A percentile compares a stretch with the other conserved stretches of the same genome.
Evolutionary conservation across 2,329 filamentous ascomycete species (phyloP).

Genomic region (Tothia fuscella): DNA sequence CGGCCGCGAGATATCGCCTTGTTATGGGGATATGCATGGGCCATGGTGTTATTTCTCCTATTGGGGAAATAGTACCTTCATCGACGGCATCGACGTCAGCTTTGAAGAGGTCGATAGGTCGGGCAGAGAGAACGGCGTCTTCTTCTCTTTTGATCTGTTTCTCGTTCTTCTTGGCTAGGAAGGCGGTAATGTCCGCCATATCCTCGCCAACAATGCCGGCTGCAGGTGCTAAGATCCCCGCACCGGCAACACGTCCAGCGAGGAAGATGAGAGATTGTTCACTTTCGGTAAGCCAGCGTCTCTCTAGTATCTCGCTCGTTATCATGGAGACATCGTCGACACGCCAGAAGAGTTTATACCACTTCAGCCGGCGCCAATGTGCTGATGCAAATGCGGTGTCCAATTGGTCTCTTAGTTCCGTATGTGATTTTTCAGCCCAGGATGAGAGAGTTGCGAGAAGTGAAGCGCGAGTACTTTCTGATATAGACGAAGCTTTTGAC

Average conservation of each 20-base stretch:
- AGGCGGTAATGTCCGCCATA: neutral
- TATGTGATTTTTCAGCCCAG: conserved; percentile 73
- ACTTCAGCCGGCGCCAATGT: conserved; percentile 68
- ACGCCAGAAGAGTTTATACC: conserved; percentile 94
- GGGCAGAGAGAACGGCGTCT: neutral
- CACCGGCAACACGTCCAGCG: conserved; percentile 60
- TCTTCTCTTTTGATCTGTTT: neutral
- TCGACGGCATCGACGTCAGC: neutral
- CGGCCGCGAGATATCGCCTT: conserved; percentile 38
- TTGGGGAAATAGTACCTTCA: neutral
- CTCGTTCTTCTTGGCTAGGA: neutral
- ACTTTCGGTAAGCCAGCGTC: conserved; percentile 63
- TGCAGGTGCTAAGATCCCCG: conserved; percentile 33
- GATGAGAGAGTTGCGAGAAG: conserved; percentile 49
- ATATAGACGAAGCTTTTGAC: conserved; percentile 24
- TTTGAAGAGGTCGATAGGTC: conserved; percentile 3
- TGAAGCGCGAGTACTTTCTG: conserved; percentile 31
- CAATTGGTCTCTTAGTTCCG: conserved; percentile 69
- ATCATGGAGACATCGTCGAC: conserved; percentile 86
- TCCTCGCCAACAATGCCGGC: neutral
- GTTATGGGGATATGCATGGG: conserved; percentile 52
- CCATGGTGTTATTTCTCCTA: neutral
- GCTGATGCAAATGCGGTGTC: conserved; percentile 64
- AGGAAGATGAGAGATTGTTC: conserved; percentile 77
- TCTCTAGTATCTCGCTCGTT: conserved; percentile 63